A percentile compares a stretch with the other conserved stretches of the same genome.
phyloP scores from a whole-genome alignment of 306 rosid genomes.

The Cicer yamashitae region DNA sequence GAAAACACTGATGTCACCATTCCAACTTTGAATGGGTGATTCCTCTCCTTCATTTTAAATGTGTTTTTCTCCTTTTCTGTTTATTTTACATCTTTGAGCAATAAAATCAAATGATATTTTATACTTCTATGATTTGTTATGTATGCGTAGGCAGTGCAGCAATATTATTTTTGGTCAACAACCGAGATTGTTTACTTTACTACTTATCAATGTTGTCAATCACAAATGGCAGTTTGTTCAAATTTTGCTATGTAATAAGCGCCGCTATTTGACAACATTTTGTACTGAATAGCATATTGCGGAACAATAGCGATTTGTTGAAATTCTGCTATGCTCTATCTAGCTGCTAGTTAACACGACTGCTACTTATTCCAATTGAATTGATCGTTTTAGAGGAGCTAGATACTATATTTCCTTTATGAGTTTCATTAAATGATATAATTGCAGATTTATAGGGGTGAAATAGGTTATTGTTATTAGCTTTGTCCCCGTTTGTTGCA shows the following conservation, averaged over 20 bases:
- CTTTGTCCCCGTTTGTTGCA: not conserved
- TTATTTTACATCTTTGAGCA: not conserved
- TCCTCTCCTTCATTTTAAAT: not conserved
- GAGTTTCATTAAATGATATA: not conserved
- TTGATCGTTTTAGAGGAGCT: not conserved
- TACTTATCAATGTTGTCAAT: too few relatives aligned
- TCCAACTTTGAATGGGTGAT: slow-evolving; percentile 90
- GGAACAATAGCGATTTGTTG: too few relatives aligned
- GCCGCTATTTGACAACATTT: too few relatives aligned
- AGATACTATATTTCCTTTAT: not conserved
- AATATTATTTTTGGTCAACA: not conserved
- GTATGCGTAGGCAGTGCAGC: not conserved
- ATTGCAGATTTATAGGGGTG: not conserved
- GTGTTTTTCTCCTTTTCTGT: not conserved
- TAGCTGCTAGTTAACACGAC: too few relatives aligned
- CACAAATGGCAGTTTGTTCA: too few relatives aligned
- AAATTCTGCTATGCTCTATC: too few relatives aligned
- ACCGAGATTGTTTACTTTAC: not conserved
- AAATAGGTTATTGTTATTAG: not conserved
- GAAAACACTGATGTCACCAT: slow-evolving; percentile 68
- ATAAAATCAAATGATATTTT: not conserved
- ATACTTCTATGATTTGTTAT: not conserved
- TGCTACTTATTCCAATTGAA: not conserved
- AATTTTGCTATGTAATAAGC: too few relatives aligned
- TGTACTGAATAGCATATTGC: too few relatives aligned